phyloP scores from a whole-genome alignment of 371 early-diverging fungal genomes.

The Rhizopus delemar region DNA sequence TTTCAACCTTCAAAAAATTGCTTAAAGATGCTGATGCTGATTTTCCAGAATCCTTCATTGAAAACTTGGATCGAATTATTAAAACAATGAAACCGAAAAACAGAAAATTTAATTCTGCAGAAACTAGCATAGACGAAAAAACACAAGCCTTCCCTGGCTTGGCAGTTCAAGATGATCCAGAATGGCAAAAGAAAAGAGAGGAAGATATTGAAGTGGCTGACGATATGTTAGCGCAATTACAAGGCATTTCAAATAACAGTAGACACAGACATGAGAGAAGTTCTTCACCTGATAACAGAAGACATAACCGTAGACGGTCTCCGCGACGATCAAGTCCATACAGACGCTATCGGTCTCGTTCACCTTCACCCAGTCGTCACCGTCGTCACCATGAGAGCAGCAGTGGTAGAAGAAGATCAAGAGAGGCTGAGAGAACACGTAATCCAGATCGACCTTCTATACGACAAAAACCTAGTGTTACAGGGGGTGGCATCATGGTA shows the following conservation, averaged over 20 bases:
- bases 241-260: slow-evolving; percentile 40
- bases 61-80: slow-evolving; percentile 87
- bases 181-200: slow-evolving; percentile 49
- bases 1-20: slow-evolving; percentile 68
- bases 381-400: too few species aligned
- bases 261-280: slow-evolving; percentile 22
- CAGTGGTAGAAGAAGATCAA: slow-evolving; percentile 9
- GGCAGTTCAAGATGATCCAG: slow-evolving; percentile 67
- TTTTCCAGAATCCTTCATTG: slow-evolving; percentile 83
- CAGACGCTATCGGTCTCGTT: slow-evolving; percentile 11
- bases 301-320: slow-evolving; percentile 21
- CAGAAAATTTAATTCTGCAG: background rate
- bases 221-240: slow-evolving; percentile 62
- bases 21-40: slow-evolving; percentile 78
- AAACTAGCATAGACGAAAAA: slow-evolving; percentile 45
- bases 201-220: slow-evolving; percentile 49
- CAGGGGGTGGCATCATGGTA: slow-evolving; percentile 34
- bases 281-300: slow-evolving; percentile 27
- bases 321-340: slow-evolving; percentile 4
- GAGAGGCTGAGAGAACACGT: slow-evolving; percentile 56
- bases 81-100: slow-evolving; percentile 77
- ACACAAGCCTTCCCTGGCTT: slow-evolving; percentile 81
- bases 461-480: slow-evolving; percentile 25
- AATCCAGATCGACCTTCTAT: slow-evolving; percentile 68
- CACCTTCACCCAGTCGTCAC: background rate